Conservation (phyloP, 83 land plant genomes). For the Picea abies region DNA sequence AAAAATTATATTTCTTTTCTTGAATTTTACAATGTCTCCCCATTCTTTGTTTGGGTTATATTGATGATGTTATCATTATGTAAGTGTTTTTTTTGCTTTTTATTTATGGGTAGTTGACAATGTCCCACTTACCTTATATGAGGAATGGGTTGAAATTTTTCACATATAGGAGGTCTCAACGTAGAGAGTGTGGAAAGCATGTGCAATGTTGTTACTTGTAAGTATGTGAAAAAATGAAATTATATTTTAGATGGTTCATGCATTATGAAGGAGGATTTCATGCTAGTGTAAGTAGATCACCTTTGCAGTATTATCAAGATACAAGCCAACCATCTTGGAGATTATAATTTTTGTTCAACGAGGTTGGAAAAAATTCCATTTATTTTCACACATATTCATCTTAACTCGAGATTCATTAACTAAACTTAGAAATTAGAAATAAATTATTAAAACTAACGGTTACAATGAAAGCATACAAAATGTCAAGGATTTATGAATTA, state of each 20-base stretch:
- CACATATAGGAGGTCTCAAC: constrained; percentile 54
- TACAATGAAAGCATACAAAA: too few relatives aligned
- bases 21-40: too few relatives aligned
- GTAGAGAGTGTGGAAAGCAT: constrained; percentile 52
- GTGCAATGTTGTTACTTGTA: constrained; percentile 52
- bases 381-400: too few relatives aligned
- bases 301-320: constrained; percentile 53
- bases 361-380: too few relatives aligned
- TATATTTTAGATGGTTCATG: too few relatives aligned
- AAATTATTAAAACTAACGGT: too few relatives aligned
- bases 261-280: constrained; percentile 38
- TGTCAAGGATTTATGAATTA: too few relatives aligned
- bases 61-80: too few relatives aligned
- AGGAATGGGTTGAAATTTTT: constrained; percentile 64
- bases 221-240: constrained; percentile 33
- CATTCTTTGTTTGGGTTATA: too few relatives aligned
- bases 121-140: constrained; percentile 66
- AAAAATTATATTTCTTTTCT: too few relatives aligned
- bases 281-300: constrained; percentile 49
- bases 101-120: constrained; percentile 48
- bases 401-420: too few relatives aligned
- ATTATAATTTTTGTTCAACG: constrained; percentile 23
- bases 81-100: background rate
- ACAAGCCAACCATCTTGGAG: constrained; percentile 44
- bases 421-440: too few relatives aligned